A percentile compares a stretch with the other conserved stretches of the same genome.
Conservation (phyloP, 2,329 filamentous ascomycete genomes). For the Nemania bipapillata region DNA sequence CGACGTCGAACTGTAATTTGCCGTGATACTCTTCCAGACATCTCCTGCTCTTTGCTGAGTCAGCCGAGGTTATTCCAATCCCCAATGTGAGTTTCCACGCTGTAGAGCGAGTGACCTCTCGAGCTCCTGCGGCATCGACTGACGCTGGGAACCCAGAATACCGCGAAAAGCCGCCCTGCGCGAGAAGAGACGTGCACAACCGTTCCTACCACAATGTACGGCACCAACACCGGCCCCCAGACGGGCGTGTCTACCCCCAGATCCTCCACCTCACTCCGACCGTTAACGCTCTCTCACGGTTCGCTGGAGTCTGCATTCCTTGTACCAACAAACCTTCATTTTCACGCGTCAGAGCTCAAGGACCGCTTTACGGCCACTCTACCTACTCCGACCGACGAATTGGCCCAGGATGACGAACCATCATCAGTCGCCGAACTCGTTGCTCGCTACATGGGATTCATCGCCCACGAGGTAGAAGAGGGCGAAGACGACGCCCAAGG, state of each 20-base stretch:
- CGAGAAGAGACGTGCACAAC: conserved; percentile 54
- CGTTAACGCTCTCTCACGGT: conserved; percentile 89
- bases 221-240: conserved; percentile 82
- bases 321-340: conserved; percentile 93
- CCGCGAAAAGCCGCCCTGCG: neutral
- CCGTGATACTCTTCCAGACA: conserved; percentile 16
- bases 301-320: conserved; percentile 96
- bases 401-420: conserved; percentile 98
- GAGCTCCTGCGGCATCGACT: conserved; percentile 1
- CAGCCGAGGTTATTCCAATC: conserved; percentile 49
- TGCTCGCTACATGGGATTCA: conserved; percentile 89
- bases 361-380: conserved; percentile 87
- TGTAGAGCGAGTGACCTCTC: neutral
- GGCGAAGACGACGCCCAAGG: conserved; percentile 89
- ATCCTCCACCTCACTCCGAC: conserved; percentile 90
- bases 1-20: conserved; percentile 7
- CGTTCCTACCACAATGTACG: conserved; percentile 76
- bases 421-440: conserved; percentile 93
- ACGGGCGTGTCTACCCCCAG: conserved; percentile 97
- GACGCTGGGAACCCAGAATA: conserved; percentile 10
- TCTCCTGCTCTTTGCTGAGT: conserved; percentile 58
- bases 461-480: conserved; percentile 88
- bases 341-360: conserved; percentile 93
- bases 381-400: conserved; percentile 92
- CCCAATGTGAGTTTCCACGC: conserved; percentile 32